Base-by-base conservation (phyloP, 305 asterid species). In the Coffea humblotiana region DNA sequence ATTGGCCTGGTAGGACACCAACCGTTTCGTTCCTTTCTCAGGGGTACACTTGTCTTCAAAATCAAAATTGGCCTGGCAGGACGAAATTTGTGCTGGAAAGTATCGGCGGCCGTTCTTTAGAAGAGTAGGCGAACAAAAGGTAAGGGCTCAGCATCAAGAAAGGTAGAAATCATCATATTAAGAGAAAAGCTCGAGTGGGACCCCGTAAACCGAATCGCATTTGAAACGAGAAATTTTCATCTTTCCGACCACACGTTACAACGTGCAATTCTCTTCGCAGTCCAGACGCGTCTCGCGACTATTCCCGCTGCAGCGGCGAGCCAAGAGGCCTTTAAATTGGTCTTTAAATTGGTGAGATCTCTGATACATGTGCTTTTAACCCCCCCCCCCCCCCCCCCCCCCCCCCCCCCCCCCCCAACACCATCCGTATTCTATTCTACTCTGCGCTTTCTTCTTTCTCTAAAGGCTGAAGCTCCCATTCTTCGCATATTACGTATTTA, bases 171-270 rank as follows among this genome's bases (percentile, higher is more conserved):
- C 67, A 61, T 61, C 67, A 63, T 76, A 37, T 12, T 56, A 3
- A 47, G 23, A 8, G 29, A 12, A 48, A 56, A 63, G 6, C 11
- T 66, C 47, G 70, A 51, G 11, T 54, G 60, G 78, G 80, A 71
- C 78, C 84, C 84, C 71, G 8, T 12, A 71, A 79, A 69, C 43
- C 64, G 64, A 52, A 61, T 47, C 13, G 78, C 68, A 75, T 74
- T 75, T 70, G 67, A 47, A 75, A 79, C 74, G 80, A 68, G 75
- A 78, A 78, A 67, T 47, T 11, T 54, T 14, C 8, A 10, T 21
- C 4, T 29, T 67, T 82, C 85, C 85, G 82, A 72, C 85, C 85
- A 58, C 75, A 52, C 8, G 60, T 27, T 76, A 54, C 47, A 73
- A 70, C 76, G 79, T 75, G 80, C 70, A 32, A 13, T 45, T 77